Base-by-base conservation (phyloP, 805 yeast species). In the Zygoascus tannicola region DNA sequence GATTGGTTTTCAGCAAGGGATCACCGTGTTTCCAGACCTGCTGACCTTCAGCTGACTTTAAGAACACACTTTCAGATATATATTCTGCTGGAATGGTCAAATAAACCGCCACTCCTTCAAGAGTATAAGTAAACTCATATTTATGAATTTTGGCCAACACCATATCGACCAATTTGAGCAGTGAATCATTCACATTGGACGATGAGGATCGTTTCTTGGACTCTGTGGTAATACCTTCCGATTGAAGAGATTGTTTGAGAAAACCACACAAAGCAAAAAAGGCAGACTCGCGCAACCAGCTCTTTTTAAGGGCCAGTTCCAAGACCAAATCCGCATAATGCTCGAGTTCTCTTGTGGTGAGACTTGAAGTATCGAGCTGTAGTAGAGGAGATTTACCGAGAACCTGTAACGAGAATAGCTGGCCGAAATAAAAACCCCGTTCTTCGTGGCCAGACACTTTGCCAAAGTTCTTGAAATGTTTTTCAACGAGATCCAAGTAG, bases 221-320 rank as follows among this genome's bases (percentile, higher is more conserved):
- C 14, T 19, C 22, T 4, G 43, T 3, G 16, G 16, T 22, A 10
- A 76, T 52, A 2, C 81, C 69, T 42, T 75, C 78, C 52, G 73
- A 76, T n/a, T n/a, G n/a, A n/a, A n/a, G n/a, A n/a, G n/a, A n/a
- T n/a, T n/a, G n/a, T n/a, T n/a, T n/a, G n/a, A n/a, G n/a, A n/a
- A n/a, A n/a, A n/a, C n/a, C n/a, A n/a, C n/a, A n/a, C 38, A 88
- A 66, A 1, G 94, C 82, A 56, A 71, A 84, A 54, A 84, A 69
- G 34, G 85, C 71, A 3, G 94, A 77, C 62, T 90, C 96, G 48
- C 94, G 69, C 35, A 88, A 73, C 97, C 97, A 88, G 1, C 84
- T 74, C 59, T 88, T 90, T 30, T 66, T 51, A 12, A 67, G 59
- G 0, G 94, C 73, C 44, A 88, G 66, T 20, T 74, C 76, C 3